A percentile compares a stretch with the other conserved stretches of the same genome.
These are phyloP conservation scores for Paramecium sexaurelia DNA, from an alignment of 73 alveolate species.

Conservation along the genomic window DNA sequence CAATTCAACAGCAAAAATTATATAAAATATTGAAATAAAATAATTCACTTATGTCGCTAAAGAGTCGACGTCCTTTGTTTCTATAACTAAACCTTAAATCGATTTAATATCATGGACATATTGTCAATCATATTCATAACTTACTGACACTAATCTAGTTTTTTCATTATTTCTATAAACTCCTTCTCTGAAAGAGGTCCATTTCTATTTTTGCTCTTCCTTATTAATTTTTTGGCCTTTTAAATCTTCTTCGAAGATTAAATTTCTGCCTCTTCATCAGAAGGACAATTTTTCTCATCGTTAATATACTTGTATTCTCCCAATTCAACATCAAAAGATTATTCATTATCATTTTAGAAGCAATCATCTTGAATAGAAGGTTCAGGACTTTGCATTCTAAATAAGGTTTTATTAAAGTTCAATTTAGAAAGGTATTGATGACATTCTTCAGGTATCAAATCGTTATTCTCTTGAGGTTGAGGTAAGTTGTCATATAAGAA, in stretches of 20 bases:
- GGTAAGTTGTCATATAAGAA: background rate
- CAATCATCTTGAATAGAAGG: slow-evolving; percentile 3
- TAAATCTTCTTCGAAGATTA: background rate
- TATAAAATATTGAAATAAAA: background rate
- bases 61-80: background rate
- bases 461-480: background rate
- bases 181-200: background rate
- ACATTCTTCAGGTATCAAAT: background rate
- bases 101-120: background rate
- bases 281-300: background rate
- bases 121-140: background rate
- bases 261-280: background rate
- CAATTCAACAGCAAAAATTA: background rate
- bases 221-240: background rate
- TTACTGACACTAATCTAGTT: background rate
- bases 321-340: background rate
- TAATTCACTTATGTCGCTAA: background rate
- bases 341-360: background rate
- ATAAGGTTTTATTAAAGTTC: background rate
- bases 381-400: slow-evolving; percentile 28
- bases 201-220: background rate
- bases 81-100: background rate
- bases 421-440: slow-evolving; percentile 2
- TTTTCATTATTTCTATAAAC: slow-evolving; percentile 4
- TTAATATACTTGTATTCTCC: background rate